Evolutionary conservation across 176 grass and related monocot species (phyloP).

Genomic region (Oropetium thomaeum): DNA sequence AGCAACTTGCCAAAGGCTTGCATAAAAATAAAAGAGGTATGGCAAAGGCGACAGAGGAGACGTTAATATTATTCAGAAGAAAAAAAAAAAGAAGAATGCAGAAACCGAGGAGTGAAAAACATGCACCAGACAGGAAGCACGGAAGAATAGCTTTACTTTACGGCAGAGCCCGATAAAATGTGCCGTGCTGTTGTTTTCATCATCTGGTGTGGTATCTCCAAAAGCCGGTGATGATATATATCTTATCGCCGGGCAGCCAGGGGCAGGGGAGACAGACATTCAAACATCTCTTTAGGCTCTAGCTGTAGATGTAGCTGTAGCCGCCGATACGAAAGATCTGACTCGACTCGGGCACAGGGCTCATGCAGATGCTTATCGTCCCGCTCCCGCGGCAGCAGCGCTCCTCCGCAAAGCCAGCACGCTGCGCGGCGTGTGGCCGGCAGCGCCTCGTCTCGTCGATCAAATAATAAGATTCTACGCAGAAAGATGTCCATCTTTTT

Average conservation of each 20-base stretch:
- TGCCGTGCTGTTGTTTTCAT: constrained; percentile 35
- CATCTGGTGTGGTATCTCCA: constrained; percentile 34
- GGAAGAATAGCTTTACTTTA: constrained; percentile 27
- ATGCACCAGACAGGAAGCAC: constrained; percentile 27
- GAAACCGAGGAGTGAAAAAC: neutral
- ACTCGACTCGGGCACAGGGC: neutral
- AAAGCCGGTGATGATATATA: constrained; percentile 27
- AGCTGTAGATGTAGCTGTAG: too few relatives aligned
- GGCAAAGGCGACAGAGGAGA: neutral
- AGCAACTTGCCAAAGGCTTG: neutral
- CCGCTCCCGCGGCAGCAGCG: neutral
- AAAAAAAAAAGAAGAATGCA: neutral
- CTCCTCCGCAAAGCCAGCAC: constrained; percentile 6
- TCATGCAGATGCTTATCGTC: constrained; percentile 22
- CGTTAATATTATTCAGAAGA: neutral
- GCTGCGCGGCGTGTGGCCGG: constrained; percentile 22
- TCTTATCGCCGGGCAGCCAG: constrained; percentile 33
- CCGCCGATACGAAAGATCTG: constrained; percentile 23
- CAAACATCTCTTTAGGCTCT: too few relatives aligned
- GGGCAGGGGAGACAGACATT: too few relatives aligned
- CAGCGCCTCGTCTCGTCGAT: constrained; percentile 16
- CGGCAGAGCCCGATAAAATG: constrained; percentile 13
- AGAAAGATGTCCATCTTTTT: neutral
- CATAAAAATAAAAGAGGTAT: too few relatives aligned
- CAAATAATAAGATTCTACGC: neutral